These are phyloP conservation scores for Apiospora saccharicola DNA, from an alignment of 2,329 filamentous ascomycete species.

Conservation along the genomic window DNA sequence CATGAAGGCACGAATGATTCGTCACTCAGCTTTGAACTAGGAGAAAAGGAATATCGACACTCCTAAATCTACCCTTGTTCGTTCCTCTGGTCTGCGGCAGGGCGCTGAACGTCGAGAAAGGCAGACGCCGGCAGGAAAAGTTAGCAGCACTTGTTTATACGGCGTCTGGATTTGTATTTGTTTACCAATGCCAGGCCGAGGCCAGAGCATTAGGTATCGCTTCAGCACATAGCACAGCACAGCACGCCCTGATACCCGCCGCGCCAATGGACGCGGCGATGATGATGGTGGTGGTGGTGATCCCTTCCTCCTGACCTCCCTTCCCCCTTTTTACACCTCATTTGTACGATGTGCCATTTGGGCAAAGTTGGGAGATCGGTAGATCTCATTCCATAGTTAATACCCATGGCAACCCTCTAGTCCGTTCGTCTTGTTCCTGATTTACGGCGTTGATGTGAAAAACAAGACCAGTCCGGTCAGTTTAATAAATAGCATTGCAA, in stretches of 20 bases:
- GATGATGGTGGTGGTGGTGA: neutral
- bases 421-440: neutral
- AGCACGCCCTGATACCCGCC: constrained; percentile 10
- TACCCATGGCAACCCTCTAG: constrained; percentile 14
- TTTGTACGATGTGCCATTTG: constrained; percentile 3
- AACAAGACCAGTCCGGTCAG: neutral
- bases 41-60: neutral
- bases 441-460: neutral
- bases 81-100: neutral
- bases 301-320: neutral
- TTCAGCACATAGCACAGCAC: constrained; percentile 7
- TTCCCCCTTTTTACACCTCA: constrained; percentile 2
- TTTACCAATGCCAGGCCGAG: neutral
- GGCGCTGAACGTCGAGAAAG: neutral
- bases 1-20: neutral
- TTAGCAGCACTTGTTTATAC: constrained; percentile 11
- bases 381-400: constrained; percentile 8
- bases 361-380: constrained; percentile 8
- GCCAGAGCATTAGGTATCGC: neutral
- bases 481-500: neutral
- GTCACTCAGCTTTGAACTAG: neutral
- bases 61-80: neutral
- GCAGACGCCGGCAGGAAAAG: constrained; percentile 20
- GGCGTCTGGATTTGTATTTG: constrained; percentile 16
- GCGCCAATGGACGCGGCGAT: constrained; percentile 1